Percentiles rank a stretch among this genome's conserved stretches.
Conservation (phyloP, 768 basidiomycete species). For the Suillus lakei region DNA sequence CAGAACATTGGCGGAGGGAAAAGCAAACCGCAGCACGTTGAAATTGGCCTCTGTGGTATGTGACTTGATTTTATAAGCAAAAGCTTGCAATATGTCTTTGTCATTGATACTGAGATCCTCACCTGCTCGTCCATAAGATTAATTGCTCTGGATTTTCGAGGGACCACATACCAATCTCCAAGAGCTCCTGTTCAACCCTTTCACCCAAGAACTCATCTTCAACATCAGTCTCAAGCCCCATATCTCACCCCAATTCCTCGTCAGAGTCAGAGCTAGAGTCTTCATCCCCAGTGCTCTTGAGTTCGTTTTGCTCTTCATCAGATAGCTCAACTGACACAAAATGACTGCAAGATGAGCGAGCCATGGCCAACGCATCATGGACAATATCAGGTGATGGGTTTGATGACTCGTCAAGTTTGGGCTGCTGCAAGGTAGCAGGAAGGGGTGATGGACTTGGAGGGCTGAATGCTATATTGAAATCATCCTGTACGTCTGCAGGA, state of each 20-base stretch:
- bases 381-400: too few relatives aligned
- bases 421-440: too few relatives aligned
- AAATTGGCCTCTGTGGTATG: constrained; percentile 32
- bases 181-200: constrained; percentile 1
- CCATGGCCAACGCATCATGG: too few relatives aligned
- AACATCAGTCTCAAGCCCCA: background rate
- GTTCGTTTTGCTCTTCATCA: too few relatives aligned
- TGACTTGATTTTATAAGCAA: constrained; percentile 34
- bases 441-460: background rate
- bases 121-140: background rate
- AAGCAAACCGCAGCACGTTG: constrained; percentile 26
- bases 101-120: background rate
- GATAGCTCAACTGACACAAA: too few relatives aligned
- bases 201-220: constrained; percentile 1
- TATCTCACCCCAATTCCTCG: background rate
- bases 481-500: background rate
- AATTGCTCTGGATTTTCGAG: background rate
- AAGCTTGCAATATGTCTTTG: constrained; percentile 29
- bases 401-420: too few relatives aligned
- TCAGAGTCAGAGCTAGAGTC: background rate
- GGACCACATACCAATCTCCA: background rate
- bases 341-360: too few relatives aligned
- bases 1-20: constrained; percentile 23
- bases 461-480: constrained; percentile 1
- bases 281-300: background rate